A percentile compares a stretch with the other conserved stretches of the same genome.
Evolutionary conservation across 179 eudicot genomes (phyloP).

Genomic region (Silene noctiflora): DNA sequence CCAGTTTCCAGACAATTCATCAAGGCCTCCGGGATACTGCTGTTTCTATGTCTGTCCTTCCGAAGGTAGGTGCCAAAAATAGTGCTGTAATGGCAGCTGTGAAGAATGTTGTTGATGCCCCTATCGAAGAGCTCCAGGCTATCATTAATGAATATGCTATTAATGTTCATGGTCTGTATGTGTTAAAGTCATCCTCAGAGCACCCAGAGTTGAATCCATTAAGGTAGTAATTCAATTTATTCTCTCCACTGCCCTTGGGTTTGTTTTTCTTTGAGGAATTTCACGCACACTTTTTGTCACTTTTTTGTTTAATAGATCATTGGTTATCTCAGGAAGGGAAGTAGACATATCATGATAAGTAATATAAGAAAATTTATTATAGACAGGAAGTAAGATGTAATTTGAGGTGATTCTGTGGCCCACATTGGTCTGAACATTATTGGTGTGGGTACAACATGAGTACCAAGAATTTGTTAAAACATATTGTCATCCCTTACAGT

Average conservation of each 20-base stretch:
- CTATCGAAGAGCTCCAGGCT: constrained; percentile 58
- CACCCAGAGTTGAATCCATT: constrained; percentile 57
- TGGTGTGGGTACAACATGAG: constrained; percentile 6
- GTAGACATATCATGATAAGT: not conserved
- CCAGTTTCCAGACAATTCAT: constrained; percentile 67
- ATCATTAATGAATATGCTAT: constrained; percentile 57
- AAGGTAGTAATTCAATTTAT: constrained; percentile 43
- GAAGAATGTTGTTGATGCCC: constrained; percentile 50
- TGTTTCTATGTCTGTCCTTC: constrained; percentile 41
- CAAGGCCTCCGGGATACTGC: constrained; percentile 67
- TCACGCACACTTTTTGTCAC: not conserved
- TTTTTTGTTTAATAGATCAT: not conserved
- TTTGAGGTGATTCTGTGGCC: not conserved
- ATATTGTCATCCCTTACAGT: not conserved
- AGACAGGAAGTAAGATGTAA: not conserved
- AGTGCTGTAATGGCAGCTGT: constrained; percentile 57
- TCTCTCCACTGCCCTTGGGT: not conserved
- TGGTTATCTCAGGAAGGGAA: not conserved
- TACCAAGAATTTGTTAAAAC: not conserved
- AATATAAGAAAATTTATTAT: not conserved
- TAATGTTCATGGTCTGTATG: constrained; percentile 65
- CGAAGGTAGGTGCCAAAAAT: constrained; percentile 45
- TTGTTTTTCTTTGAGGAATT: not conserved
- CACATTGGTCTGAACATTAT: not conserved
- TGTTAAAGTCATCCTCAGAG: constrained; percentile 62